These are phyloP conservation scores for Cicer judaicum DNA, from an alignment of 306 rosid species.

Conservation along the genomic window DNA sequence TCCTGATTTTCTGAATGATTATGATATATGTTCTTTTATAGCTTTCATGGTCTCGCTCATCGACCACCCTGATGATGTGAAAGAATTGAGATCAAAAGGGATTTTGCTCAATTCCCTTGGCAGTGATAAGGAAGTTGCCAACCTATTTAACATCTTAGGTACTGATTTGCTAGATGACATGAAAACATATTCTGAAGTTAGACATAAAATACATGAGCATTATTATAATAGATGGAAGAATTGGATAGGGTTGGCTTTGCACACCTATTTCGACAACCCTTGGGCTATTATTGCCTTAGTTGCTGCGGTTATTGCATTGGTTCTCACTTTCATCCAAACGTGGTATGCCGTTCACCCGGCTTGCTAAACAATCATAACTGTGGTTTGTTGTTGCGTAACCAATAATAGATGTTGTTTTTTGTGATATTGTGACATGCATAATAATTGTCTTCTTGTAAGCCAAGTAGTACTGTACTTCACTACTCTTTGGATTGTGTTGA, in stretches of 20 bases:
- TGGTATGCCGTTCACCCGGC: neutral
- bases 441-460: too few species aligned
- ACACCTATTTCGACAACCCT: slow-evolving; percentile 44
- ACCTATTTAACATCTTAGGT: slow-evolving; percentile 37
- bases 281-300: slow-evolving; percentile 41
- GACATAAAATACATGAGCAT: neutral
- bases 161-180: slow-evolving; percentile 31
- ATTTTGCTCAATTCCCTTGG: slow-evolving; percentile 46
- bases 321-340: slow-evolving; percentile 25
- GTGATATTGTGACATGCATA: too few species aligned
- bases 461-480: too few species aligned
- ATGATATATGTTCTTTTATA: slow-evolving; percentile 39
- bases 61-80: slow-evolving; percentile 47
- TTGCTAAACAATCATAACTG: neutral
- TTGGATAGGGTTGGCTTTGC: slow-evolving; percentile 36
- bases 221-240: neutral
- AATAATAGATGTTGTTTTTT: too few species aligned
- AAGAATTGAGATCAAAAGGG: neutral
- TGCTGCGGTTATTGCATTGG: neutral
- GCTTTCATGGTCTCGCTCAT: slow-evolving; percentile 50
- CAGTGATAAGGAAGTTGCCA: slow-evolving; percentile 51
- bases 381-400: too few species aligned
- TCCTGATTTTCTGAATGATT: slow-evolving; percentile 44
- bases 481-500: too few species aligned
- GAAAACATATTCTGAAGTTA: neutral